Evolutionary conservation across 164 flowering plant species (phyloP), one percentile per base, ranked within the genome.

Genomic region (Litsea cubeba): DNA sequence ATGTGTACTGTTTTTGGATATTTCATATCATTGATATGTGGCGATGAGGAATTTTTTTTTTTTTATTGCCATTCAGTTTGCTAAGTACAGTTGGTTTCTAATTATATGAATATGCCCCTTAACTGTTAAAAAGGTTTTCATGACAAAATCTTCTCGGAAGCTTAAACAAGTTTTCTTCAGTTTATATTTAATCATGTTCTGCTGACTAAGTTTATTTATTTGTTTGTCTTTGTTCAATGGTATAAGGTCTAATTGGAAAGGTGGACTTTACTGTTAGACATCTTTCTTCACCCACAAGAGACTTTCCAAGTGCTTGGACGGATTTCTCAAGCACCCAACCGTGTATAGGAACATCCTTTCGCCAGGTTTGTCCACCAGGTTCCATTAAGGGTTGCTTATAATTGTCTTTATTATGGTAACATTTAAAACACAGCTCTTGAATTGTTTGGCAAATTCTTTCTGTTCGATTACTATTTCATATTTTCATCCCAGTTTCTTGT

Each of bases 201-300:
- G 46, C 46, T 40, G 3, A 14, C n/a, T 12, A 54, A 18, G 76
- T 50, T 66, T 28, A 15, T 26, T 2, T 66, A 30, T 15, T 66
- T 66, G 22, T 30, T 23, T 63, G 6, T 71, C 50, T 17, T 40
- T 40, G 58, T 82, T 77, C 74, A 15, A 46, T 75, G 74, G 24
- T 76, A 25, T 40, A 69, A 95, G 99, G 93, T 64, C 79, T 95
- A 8, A 76, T 86, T 79, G 99, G 99, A 64, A 89, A 93, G 87
- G 98, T 90, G 57, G 99, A 95, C 81, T 95, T 95, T 81, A 91
- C 93, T 54, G 97, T 95, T 62, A 86, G 85, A 77, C 99, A 95
- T 76, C 91, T 95, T 28, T 89, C 99, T 28, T 93, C 99, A 3
- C 2, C 86, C 50, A 82, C 92, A 24, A 69, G 81, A 28, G 20